A percentile compares a stretch with the other conserved stretches of the same genome.
Conservation (phyloP, 495 filamentous ascomycete genomes). For the Chaetomium cochliodes region DNA sequence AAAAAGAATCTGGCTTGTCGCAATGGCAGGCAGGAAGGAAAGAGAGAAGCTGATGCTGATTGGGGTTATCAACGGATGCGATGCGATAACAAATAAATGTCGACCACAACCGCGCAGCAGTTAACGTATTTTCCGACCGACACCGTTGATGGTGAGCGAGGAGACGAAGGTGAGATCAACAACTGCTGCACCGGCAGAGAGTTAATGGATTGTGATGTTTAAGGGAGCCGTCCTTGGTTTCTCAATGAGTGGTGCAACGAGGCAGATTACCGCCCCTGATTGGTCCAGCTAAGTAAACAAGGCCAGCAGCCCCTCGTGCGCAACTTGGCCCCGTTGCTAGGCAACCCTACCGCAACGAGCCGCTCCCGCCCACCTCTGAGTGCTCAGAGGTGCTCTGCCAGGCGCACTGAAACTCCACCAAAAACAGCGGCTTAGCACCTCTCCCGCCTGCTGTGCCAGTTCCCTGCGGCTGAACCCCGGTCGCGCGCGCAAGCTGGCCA, state of each 20-base stretch:
- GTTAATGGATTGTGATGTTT: constrained; percentile 29
- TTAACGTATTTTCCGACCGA: background rate
- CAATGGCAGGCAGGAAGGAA: background rate
- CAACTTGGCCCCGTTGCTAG: constrained; percentile 23
- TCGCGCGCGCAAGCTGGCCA: background rate
- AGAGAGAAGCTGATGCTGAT: background rate
- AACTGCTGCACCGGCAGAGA: constrained; percentile 4
- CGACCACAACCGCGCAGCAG: constrained; percentile 19
- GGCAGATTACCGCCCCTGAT: constrained; percentile 19
- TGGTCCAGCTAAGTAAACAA: constrained; percentile 33
- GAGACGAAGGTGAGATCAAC: constrained; percentile 11
- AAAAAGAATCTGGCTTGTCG: constrained; percentile 1
- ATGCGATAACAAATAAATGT: constrained; percentile 4
- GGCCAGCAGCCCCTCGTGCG: constrained; percentile 21
- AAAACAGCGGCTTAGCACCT: background rate
- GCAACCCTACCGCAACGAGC: constrained; percentile 21
- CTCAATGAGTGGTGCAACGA: constrained; percentile 8
- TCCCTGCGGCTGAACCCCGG: constrained; percentile 9
- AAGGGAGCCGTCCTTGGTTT: constrained; percentile 20
- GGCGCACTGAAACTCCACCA: constrained; percentile 6
- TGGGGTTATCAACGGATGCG: background rate
- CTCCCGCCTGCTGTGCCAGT: constrained; percentile 8
- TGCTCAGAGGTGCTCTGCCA: too few relatives aligned
- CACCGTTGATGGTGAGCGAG: constrained; percentile 14
- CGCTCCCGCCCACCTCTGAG: constrained; percentile 18